Percentiles rank a stretch among this genome's conserved stretches.
These are phyloP conservation scores for Stylonectria norvegica DNA, from an alignment of 2,329 filamentous ascomycete genomes.

Conservation along the genomic window DNA sequence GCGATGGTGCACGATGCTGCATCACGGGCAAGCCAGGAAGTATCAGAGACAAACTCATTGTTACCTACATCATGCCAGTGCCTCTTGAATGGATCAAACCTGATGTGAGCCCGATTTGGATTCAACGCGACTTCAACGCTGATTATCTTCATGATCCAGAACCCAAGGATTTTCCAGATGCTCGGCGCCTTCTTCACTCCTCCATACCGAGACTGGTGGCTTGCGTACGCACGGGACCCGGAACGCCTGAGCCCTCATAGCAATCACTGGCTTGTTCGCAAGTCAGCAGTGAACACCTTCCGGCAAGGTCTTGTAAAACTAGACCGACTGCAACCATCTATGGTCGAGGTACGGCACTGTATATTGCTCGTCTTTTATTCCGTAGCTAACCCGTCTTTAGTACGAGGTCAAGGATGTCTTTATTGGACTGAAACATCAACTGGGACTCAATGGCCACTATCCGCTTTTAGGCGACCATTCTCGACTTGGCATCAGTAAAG, in stretches of 20 bases:
- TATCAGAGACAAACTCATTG: slow-evolving; percentile 6
- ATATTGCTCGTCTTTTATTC: too few relatives aligned
- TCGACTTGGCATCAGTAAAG: slow-evolving; percentile 18
- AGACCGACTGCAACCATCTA: slow-evolving; percentile 23
- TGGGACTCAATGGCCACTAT: slow-evolving; percentile 21
- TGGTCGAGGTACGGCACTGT: slow-evolving; percentile 26
- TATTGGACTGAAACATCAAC: slow-evolving; percentile 6
- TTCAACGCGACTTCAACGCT: background rate
- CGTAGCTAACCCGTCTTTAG: too few relatives aligned
- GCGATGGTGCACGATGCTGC: slow-evolving; percentile 12
- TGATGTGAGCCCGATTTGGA: background rate
- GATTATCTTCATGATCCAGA: background rate
- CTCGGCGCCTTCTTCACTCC: slow-evolving; percentile 29
- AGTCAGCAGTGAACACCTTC: slow-evolving; percentile 23
- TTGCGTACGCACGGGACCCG: slow-evolving; percentile 20
- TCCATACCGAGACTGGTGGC: slow-evolving; percentile 32
- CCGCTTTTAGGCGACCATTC: slow-evolving; percentile 33
- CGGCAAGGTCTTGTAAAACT: slow-evolving; percentile 22
- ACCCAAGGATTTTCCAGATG: slow-evolving; percentile 5
- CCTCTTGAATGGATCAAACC: slow-evolving; percentile 5
- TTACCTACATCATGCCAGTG: slow-evolving; percentile 4
- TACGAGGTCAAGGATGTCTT: slow-evolving; percentile 2
- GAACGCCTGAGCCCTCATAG: slow-evolving; percentile 2
- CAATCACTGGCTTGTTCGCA: slow-evolving; percentile 31
- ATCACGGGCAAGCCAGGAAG: slow-evolving; percentile 9